These are phyloP conservation scores for Chlorella sp. DNA, from an alignment of 139 green algal species.

Conservation along the genomic window DNA sequence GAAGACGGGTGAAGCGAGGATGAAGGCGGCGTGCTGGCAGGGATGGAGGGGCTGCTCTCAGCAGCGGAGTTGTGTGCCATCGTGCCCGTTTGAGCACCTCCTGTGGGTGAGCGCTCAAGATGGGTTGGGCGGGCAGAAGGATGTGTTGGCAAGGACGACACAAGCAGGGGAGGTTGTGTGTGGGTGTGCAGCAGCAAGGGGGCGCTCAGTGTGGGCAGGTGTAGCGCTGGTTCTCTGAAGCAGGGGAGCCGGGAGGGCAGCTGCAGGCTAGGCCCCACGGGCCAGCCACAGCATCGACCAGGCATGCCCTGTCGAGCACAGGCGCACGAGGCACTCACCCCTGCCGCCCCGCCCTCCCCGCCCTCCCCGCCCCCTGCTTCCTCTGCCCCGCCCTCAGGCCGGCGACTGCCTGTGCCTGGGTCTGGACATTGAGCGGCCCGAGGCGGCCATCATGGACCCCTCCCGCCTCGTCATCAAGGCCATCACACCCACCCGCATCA, in stretches of 20 bases:
- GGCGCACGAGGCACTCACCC: background rate
- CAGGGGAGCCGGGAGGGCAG: background rate
- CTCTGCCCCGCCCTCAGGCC: no score
- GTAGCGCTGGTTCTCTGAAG: background rate
- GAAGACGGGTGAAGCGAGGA: background rate
- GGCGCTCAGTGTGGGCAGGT: background rate
- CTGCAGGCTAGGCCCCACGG: no score
- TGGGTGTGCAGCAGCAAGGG: background rate
- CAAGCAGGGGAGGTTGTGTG: no score
- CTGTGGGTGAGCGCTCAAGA: no score
- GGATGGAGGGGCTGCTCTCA: no score
- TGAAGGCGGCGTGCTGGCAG: no score
- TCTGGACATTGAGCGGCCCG: background rate
- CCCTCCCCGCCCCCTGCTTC: background rate
- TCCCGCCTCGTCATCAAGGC: conserved; percentile 6
- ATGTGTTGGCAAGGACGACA: no score
- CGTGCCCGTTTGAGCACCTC: no score
- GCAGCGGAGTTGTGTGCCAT: no score
- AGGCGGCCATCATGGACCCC: background rate
- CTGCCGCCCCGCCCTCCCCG: no score
- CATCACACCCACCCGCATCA: conserved; percentile 1
- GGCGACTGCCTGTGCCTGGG: conserved; percentile 9
- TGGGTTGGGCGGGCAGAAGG: background rate
- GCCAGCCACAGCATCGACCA: background rate
- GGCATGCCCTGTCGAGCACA: no score